Base-by-base conservation (phyloP, 208 protist species). In the Leishmania tropica region DNA sequence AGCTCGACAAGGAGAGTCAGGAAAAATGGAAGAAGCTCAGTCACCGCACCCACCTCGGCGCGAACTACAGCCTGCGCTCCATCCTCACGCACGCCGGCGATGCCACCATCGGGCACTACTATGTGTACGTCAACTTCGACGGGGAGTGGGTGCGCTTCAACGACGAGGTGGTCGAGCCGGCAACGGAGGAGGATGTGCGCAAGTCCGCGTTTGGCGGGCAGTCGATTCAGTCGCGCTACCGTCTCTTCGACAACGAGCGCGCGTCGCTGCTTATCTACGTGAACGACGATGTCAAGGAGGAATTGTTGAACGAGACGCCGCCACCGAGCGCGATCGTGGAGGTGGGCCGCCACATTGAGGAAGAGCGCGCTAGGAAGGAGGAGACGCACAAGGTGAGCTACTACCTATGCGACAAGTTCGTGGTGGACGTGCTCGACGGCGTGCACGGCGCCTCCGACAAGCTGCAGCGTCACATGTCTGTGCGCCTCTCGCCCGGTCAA, bases 81-180 rank as follows among this genome's bases (percentile, higher is more conserved):
- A 87, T 98, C 68, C 74, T 98, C 35, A 89, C 96, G 7, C 97
- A 99, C 85, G 86, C 89, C 70, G 97, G 97, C 19, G 84, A 84
- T 47, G 91, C 91, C 2, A 83, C 74, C 31, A 89, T 89, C 64
- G 97, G 97, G 17, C 97, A 99, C 88, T 99, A 99, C 89, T 97
- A 96, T 85, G 68, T 85, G 37, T 98, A 90, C 81, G 87, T 96
- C 17, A 90, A 85, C 64, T 85, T 91, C 56, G 83, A 86, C 5
- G 89, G 88, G 6, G 75, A 90, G 75, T 97, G 94, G 93, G 74
- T 94, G 19, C 87, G 87, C 71, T 95, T 97, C 88, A 93, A 96
- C 78, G 94, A 97, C 73, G 90, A 93, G 11, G 62, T 84, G n/a
- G 93, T 97, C 17, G 85, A 88, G 75, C 62, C 65, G 17, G 89